These are phyloP conservation scores for Diaporthe sp. DNA, from an alignment of 2,329 filamentous ascomycete genomes.

Conservation along the genomic window DNA sequence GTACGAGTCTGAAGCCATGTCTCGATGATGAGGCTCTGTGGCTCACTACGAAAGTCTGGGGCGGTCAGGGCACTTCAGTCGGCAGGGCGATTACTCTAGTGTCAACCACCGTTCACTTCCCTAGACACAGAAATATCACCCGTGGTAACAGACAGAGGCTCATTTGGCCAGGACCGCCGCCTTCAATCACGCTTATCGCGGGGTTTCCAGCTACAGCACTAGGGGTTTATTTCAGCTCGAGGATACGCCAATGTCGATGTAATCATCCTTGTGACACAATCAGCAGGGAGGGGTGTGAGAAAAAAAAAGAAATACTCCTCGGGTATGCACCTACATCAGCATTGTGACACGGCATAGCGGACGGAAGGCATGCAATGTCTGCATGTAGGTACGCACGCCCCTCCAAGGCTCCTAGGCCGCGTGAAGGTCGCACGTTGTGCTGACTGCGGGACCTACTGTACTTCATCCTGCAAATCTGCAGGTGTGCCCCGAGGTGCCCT, in stretches of 20 bases:
- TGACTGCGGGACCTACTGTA: constrained; percentile 30
- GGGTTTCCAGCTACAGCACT: not conserved
- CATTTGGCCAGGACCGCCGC: not conserved
- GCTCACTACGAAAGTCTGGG: not conserved
- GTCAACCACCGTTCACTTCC: not conserved
- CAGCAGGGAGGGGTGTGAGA: not conserved
- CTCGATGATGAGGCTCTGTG: not conserved
- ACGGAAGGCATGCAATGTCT: not conserved
- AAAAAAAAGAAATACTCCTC: not conserved
- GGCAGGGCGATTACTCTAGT: not conserved
- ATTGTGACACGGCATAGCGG: not conserved
- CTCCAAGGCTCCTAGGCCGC: not conserved
- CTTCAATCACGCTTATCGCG: not conserved
- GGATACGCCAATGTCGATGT: not conserved
- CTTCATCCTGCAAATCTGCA: constrained; percentile 11
- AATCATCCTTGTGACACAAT: not conserved
- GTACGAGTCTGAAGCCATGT: not conserved
- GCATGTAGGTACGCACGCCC: not conserved
- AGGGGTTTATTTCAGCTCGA: not conserved
- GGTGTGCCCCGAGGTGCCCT: not conserved
- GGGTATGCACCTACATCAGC: constrained; percentile 4
- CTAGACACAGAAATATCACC: not conserved
- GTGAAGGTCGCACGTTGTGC: constrained; percentile 26
- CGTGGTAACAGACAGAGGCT: not conserved
- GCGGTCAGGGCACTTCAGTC: too few species aligned